phyloP scores from a whole-genome alignment of 2,329 filamentous ascomycete species.

The Simplicillium aogashimaense region DNA sequence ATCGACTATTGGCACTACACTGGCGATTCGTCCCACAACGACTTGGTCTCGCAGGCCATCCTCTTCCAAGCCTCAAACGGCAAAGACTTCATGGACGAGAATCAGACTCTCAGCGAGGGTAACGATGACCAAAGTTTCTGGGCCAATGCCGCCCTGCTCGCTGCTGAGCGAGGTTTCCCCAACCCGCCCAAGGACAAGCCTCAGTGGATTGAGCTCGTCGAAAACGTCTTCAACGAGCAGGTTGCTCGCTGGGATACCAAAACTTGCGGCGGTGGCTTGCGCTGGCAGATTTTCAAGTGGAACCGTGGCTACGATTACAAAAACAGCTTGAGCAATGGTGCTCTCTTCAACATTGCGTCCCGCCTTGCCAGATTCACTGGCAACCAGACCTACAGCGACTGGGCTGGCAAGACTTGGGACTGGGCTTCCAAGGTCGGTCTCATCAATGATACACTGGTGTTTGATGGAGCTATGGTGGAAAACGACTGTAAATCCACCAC shows the following conservation, averaged over 20 bases:
- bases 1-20: conserved; percentile 59
- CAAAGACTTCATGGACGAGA: conserved; percentile 47
- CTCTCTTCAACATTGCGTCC: conserved; percentile 51
- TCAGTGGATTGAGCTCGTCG: conserved; percentile 62
- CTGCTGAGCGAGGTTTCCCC: conserved; percentile 61
- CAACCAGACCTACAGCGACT: conserved; percentile 61
- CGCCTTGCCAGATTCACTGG: conserved; percentile 62
- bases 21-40: conserved; percentile 49
- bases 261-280: conserved; percentile 59
- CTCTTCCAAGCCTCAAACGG: conserved; percentile 40
- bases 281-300: conserved; percentile 69
- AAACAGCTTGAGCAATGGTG: conserved; percentile 30
- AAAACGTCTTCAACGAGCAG: conserved; percentile 51
- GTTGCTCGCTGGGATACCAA: conserved; percentile 19
- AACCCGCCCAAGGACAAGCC: conserved; percentile 47
- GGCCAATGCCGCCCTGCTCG: conserved; percentile 63
- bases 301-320: conserved; percentile 57
- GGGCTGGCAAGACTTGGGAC: conserved; percentile 41
- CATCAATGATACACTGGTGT: conserved; percentile 42
- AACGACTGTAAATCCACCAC: background rate
- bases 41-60: conserved; percentile 41
- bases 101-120: conserved; percentile 41
- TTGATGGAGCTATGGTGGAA: background rate
- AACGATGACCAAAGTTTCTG: conserved; percentile 70
- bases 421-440: background rate